Conservation (phyloP, 208 protist species). For the Acanthamoeba pearcei region DNA sequence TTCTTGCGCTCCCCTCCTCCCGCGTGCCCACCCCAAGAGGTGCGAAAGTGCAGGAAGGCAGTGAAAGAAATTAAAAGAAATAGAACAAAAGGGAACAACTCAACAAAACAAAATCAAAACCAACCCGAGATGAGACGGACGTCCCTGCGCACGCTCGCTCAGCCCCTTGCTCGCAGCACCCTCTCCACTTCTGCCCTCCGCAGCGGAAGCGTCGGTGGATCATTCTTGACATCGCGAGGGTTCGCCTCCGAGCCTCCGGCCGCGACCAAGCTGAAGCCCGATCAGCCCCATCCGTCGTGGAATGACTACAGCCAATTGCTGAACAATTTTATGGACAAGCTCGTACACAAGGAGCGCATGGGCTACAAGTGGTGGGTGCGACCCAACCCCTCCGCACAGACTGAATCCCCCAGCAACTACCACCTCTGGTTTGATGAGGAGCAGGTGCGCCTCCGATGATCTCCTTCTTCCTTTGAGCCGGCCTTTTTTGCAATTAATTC, state of each 20-base stretch:
- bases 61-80: no score
- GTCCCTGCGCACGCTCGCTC: neutral
- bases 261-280: neutral
- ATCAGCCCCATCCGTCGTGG: constrained; percentile 13
- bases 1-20: no score
- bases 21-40: no score
- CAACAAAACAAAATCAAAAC: neutral
- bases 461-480: neutral
- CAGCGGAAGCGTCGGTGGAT: neutral
- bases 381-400: neutral
- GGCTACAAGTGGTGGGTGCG: constrained; percentile 55
- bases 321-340: constrained; percentile 56
- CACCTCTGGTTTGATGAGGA: constrained; percentile 52
- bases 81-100: no score
- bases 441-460: neutral
- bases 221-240: neutral
- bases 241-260: neutral
- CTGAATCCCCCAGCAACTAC: neutral
- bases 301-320: neutral
- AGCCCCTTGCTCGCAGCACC: neutral
- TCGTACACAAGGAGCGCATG: constrained; percentile 39
- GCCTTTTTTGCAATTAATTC: neutral
- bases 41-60: no score
- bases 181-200: neutral
- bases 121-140: neutral